These are phyloP conservation scores for Croton setiger DNA, from an alignment of 441 rosid species.

Conservation along the genomic window DNA sequence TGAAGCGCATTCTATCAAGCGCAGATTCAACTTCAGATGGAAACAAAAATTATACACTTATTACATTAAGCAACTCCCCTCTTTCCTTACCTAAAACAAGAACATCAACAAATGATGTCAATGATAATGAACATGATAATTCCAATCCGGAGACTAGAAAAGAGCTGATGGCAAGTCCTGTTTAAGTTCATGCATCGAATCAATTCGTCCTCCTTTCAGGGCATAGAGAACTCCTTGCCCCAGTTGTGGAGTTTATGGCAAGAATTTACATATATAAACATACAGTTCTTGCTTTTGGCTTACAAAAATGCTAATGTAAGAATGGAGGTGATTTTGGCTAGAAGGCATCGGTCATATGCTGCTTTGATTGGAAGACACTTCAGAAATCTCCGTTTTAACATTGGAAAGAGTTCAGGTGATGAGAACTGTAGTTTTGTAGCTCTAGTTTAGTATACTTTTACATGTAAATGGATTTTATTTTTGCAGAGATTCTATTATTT, in stretches of 20 bases:
- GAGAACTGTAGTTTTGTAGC: constrained; percentile 21
- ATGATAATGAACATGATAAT: constrained; percentile 24
- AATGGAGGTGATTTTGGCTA: background rate
- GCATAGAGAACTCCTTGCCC: constrained; percentile 21
- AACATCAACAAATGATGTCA: constrained; percentile 31
- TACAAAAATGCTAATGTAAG: background rate
- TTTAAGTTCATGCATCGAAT: constrained; percentile 22
- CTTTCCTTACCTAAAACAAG: constrained; percentile 38
- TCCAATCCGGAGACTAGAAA: constrained; percentile 30
- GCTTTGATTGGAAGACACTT: constrained; percentile 8
- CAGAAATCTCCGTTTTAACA: constrained; percentile 5
- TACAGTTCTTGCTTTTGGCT: background rate
- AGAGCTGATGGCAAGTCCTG: constrained; percentile 58
- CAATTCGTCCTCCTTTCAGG: constrained; percentile 11
- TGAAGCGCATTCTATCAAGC: constrained; percentile 53
- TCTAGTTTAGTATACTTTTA: constrained; percentile 4
- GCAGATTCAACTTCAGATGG: constrained; percentile 47
- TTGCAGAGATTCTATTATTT: background rate
- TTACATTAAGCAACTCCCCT: constrained; percentile 54
- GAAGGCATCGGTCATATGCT: background rate
- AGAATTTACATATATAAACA: background rate
- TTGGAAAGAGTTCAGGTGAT: constrained; percentile 18
- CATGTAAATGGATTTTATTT: constrained; percentile 11
- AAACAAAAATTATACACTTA: constrained; percentile 32
- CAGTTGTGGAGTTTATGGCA: constrained; percentile 7